Conservation (phyloP, 768 basidiomycete genomes). For the Galerina sulciceps region DNA sequence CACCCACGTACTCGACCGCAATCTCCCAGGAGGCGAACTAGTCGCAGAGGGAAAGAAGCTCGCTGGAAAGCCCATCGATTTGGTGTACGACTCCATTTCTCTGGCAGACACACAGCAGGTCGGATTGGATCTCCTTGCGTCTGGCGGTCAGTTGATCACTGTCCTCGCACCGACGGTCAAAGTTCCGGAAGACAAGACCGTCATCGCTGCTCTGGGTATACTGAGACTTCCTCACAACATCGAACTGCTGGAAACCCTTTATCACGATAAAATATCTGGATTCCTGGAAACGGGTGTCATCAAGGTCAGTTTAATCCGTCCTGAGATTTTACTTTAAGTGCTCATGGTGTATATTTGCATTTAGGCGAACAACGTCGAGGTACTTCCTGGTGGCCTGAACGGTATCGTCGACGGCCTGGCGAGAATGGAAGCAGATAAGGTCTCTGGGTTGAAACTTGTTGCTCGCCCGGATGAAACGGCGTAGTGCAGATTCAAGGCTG, state of each 20-base stretch:
- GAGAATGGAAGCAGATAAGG: slow-evolving; percentile 41
- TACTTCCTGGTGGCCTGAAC: slow-evolving; percentile 43
- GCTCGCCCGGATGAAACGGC: slow-evolving; percentile 45
- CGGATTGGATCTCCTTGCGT: slow-evolving; percentile 29
- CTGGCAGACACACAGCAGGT: slow-evolving; percentile 21
- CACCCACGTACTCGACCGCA: slow-evolving; percentile 41
- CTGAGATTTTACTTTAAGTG: background rate
- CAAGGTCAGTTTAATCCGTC: slow-evolving; percentile 14
- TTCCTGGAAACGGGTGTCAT: slow-evolving; percentile 20
- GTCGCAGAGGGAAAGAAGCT: slow-evolving; percentile 22
- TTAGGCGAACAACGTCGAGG: slow-evolving; percentile 48
- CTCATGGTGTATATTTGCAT: background rate
- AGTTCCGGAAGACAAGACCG: background rate
- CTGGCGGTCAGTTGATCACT: slow-evolving; percentile 36
- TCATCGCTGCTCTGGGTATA: slow-evolving; percentile 4
- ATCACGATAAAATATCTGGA: slow-evolving; percentile 6
- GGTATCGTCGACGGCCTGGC: slow-evolving; percentile 41
- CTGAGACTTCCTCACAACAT: slow-evolving; percentile 11
- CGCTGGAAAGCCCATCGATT: slow-evolving; percentile 20
- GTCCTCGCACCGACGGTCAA: slow-evolving; percentile 36
- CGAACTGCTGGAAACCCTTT: slow-evolving; percentile 9
- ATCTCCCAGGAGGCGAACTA: slow-evolving; percentile 20
- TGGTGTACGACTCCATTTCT: slow-evolving; percentile 30
- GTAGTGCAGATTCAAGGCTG: background rate
- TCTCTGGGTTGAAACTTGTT: slow-evolving; percentile 50